These are phyloP conservation scores for Dryadomyces quercus-mongolicae DNA, from an alignment of 2,329 filamentous ascomycete species.

Conservation along the genomic window DNA sequence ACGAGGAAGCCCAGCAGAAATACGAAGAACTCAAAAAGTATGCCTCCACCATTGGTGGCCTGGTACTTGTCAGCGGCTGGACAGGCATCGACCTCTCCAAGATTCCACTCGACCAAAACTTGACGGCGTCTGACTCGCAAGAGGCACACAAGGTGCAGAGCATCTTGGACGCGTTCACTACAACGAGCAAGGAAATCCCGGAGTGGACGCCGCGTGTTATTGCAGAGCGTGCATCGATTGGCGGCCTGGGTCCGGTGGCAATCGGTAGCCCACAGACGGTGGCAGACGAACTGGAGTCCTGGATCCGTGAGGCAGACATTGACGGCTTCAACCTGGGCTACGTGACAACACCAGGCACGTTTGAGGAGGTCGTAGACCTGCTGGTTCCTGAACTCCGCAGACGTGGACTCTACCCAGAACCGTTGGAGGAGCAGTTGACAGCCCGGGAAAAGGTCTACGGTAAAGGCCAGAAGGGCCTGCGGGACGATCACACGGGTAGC, in stretches of 20 bases:
- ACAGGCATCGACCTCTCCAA: constrained; percentile 15
- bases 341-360: constrained; percentile 36
- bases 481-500: constrained; percentile 46
- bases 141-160: background rate
- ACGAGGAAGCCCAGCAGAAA: constrained; percentile 13
- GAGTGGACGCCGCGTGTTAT: constrained; percentile 8
- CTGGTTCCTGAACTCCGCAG: constrained; percentile 49
- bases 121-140: constrained; percentile 3
- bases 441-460: constrained; percentile 52
- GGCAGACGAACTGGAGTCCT: constrained; percentile 54
- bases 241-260: constrained; percentile 17
- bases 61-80: constrained; percentile 14
- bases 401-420: constrained; percentile 30
- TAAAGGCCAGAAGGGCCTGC: constrained; percentile 40
- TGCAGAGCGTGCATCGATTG: constrained; percentile 7
- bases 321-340: constrained; percentile 60
- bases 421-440: constrained; percentile 24
- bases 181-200: constrained; percentile 25
- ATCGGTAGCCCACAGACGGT: constrained; percentile 56
- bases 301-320: constrained; percentile 56
- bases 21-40: constrained; percentile 9
- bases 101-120: constrained; percentile 13
- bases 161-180: constrained; percentile 5
- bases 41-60: constrained; percentile 11
- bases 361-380: constrained; percentile 54